Conservation (phyloP, 169 alveolate species). For the Condylostoma magnum region DNA sequence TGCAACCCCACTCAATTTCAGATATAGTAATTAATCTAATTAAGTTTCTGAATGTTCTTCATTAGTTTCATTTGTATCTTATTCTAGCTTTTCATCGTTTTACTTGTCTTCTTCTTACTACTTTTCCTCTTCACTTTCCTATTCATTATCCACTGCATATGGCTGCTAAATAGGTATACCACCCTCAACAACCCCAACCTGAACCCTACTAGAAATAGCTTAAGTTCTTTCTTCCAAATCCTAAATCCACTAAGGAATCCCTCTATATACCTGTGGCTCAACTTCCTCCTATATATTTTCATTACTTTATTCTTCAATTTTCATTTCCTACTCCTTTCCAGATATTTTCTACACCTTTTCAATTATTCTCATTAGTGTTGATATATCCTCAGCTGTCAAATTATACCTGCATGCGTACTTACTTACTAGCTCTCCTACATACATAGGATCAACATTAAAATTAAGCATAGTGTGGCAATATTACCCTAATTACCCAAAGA, state of each 20-base stretch:
- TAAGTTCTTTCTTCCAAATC: not conserved
- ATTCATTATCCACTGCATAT: too few relatives aligned
- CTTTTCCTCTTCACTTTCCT: too few relatives aligned
- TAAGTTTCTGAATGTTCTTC: too few relatives aligned
- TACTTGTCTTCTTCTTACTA: too few relatives aligned
- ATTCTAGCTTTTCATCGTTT: too few relatives aligned
- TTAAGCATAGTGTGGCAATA: not conserved
- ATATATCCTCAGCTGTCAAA: not conserved
- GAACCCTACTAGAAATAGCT: too few relatives aligned
- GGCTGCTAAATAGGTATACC: too few relatives aligned
- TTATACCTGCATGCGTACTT: slow-evolving; percentile 12
- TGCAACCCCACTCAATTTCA: too few relatives aligned
- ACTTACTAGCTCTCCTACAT: not conserved
- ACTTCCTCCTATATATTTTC: not conserved
- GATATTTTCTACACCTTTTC: not conserved
- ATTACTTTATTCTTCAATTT: not conserved
- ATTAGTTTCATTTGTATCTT: too few relatives aligned
- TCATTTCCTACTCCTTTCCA: not conserved
- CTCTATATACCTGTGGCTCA: not conserved
- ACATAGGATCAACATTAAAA: slow-evolving; percentile 12
- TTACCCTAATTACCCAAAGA: slow-evolving; percentile 9
- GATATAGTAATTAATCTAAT: too few relatives aligned
- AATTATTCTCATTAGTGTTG: not conserved
- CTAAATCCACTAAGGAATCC: not conserved
- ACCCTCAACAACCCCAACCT: too few relatives aligned